These are phyloP conservation scores for Peronospora belbahrii DNA, from an alignment of 352 stramenopile species.

Conservation along the genomic window DNA sequence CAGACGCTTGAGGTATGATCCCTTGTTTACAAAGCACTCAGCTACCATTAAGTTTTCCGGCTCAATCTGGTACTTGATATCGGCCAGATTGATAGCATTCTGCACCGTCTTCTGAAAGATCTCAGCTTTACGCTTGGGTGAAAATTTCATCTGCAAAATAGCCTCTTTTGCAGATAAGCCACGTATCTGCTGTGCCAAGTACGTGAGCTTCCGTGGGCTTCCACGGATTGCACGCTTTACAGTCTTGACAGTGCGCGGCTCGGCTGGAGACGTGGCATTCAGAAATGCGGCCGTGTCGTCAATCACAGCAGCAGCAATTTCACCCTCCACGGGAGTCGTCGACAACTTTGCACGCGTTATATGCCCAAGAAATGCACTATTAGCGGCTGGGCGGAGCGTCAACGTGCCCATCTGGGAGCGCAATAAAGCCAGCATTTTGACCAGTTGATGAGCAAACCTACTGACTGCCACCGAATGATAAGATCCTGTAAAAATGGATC, in stretches of 20 bases:
- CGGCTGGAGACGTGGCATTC: conserved; percentile 42
- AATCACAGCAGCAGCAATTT: conserved; percentile 12
- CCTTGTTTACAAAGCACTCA: conserved; percentile 84
- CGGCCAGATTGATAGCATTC: conserved; percentile 81
- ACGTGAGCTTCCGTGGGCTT: conserved; percentile 75
- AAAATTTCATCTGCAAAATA: conserved; percentile 84
- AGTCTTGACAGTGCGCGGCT: conserved; percentile 59
- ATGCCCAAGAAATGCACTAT: conserved; percentile 17
- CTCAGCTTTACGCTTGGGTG: conserved; percentile 76
- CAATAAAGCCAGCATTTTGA: conserved; percentile 51
- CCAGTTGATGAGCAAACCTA: conserved; percentile 2
- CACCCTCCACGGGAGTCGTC: conserved; percentile 21
- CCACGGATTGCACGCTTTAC: conserved; percentile 78
- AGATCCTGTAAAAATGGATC: conserved; percentile 1
- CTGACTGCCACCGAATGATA: conserved; percentile 23
- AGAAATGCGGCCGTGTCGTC: conserved; percentile 57
- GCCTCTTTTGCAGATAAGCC: conserved; percentile 66
- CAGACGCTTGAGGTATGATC: conserved; percentile 73
- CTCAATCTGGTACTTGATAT: conserved; percentile 87
- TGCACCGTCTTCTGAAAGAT: conserved; percentile 81
- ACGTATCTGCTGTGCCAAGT: conserved; percentile 78
- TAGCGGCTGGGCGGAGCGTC: conserved; percentile 43
- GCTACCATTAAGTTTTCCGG: conserved; percentile 74
- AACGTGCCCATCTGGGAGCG: conserved; percentile 50
- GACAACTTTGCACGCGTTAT: conserved; percentile 33